Base-by-base conservation (phyloP, 129 eudicot genomes). In the Ambrosia trifida region DNA sequence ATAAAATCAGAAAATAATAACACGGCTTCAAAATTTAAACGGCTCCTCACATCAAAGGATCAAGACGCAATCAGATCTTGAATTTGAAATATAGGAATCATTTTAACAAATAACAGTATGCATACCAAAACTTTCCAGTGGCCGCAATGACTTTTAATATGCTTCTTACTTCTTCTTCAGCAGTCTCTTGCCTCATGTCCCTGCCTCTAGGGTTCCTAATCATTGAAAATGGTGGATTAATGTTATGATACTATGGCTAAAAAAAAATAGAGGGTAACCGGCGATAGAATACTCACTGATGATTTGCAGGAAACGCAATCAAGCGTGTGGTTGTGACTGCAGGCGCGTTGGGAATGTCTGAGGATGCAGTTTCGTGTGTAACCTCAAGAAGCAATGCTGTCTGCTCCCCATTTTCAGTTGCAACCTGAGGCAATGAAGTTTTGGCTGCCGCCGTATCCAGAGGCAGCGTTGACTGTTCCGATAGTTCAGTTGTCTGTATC, bases 71-170 rank as follows among this genome's bases (percentile, higher is more conserved):
- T 19, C 24, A 16, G 60, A 33, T 62, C 35, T 18, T 16, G 16
- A 49, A 64, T n/a, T 64, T 50, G 0, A 18, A 45, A 41, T 18
- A 44, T 9, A 33, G 4, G 41, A 59, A 59, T 59, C 1, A 61
- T 16, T 43, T 51, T 28, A 24, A 24, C 28, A 24, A 35, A 62
- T 12, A 72, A 57, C 31, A 20, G 14, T 30, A 3, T 62, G 30
- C 87, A 71, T 86, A 91, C 97, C 97, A 91, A 72, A 84, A 91
- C 76, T 88, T 84, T 60, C 97, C 97, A 13, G 94, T 91, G 11
- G 88, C 85, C 28, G 96, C 97, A 66, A 84, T 88, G 66, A 49
- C 79, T 83, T 86, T 84, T 46, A 91, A 58, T 4, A 85, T 32
- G 28, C 75, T 40, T 74, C 64, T 77, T 70, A 79, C 94, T 62